phyloP scores from a whole-genome alignment of 2,329 filamentous ascomycete species.

The Thielaviopsis punctulata region DNA sequence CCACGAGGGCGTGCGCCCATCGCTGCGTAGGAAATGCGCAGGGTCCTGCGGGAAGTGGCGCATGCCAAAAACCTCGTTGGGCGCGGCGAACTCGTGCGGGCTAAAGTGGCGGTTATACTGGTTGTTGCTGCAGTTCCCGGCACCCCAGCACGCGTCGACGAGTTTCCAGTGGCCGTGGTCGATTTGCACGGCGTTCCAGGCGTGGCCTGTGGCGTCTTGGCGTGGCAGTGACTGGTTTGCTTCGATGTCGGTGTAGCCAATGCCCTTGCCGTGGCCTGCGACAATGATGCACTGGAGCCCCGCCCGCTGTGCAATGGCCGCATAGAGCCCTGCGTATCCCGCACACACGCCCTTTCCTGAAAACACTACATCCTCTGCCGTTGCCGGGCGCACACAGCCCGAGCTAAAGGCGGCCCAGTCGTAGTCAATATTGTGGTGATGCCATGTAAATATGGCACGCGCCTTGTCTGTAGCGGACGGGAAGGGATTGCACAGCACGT shows the following conservation, averaged over 20 bases:
- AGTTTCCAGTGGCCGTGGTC: constrained; percentile 84
- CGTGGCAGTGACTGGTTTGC: constrained; percentile 50
- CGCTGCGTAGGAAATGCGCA: constrained; percentile 54
- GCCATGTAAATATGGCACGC: constrained; percentile 83
- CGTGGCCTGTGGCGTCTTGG: constrained; percentile 48
- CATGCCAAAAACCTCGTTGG: constrained; percentile 66
- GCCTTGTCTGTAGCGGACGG: constrained; percentile 77
- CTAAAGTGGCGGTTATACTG: constrained; percentile 53
- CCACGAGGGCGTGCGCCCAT: constrained; percentile 54
- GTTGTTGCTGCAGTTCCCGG: constrained; percentile 43
- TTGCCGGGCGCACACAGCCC: constrained; percentile 46
- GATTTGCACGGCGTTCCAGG: constrained; percentile 85
- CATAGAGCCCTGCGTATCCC: constrained; percentile 74
- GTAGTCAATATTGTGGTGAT: constrained; percentile 84
- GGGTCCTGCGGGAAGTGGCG: constrained; percentile 61
- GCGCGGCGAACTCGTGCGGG: constrained; percentile 40
- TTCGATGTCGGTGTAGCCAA: constrained; percentile 45
- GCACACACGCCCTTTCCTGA: constrained; percentile 76
- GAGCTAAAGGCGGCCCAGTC: constrained; percentile 67
- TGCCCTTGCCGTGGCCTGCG: constrained; percentile 73
- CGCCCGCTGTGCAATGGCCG: constrained; percentile 58
- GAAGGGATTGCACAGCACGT: constrained; percentile 64
- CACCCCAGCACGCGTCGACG: constrained; percentile 84
- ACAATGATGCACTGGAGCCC: constrained; percentile 65
- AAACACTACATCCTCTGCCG: constrained; percentile 55